These are phyloP conservation scores for Magnusiomyces ingens DNA, from an alignment of 1,139 yeast species.

Conservation along the genomic window DNA sequence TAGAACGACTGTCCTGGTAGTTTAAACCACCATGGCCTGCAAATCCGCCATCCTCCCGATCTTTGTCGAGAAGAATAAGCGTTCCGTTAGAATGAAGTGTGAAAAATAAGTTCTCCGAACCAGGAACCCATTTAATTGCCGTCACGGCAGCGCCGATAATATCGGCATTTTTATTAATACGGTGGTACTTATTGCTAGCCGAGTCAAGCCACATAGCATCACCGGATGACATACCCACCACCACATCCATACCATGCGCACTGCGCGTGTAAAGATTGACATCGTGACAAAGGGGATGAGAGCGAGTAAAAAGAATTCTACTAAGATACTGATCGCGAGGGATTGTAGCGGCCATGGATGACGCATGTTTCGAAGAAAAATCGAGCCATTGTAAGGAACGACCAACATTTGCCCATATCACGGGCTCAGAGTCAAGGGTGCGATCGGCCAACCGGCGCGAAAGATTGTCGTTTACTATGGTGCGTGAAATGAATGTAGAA, in stretches of 20 bases:
- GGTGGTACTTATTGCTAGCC: constrained; percentile 39
- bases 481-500: constrained; percentile 35
- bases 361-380: constrained; percentile 14
- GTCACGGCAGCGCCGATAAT: constrained; percentile 34
- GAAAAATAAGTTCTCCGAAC: constrained; percentile 34
- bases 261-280: constrained; percentile 33
- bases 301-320: constrained; percentile 36
- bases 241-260: constrained; percentile 40
- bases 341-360: constrained; percentile 11
- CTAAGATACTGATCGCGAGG: constrained; percentile 34
- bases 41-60: constrained; percentile 35
- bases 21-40: constrained; percentile 21
- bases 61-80: constrained; percentile 37
- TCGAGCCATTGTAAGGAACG: constrained; percentile 36
- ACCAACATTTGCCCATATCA: constrained; percentile 32
- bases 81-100: constrained; percentile 40
- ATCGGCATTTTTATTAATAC: constrained; percentile 45
- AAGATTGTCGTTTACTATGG: constrained; percentile 34
- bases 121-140: constrained; percentile 39
- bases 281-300: constrained; percentile 39
- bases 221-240: constrained; percentile 46
- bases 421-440: constrained; percentile 25
- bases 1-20: constrained; percentile 21
- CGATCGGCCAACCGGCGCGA: constrained; percentile 30
- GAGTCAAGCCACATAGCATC: constrained; percentile 54